These are phyloP conservation scores for Amyloporia xantha DNA, from an alignment of 768 basidiomycete species.

Conservation along the genomic window DNA sequence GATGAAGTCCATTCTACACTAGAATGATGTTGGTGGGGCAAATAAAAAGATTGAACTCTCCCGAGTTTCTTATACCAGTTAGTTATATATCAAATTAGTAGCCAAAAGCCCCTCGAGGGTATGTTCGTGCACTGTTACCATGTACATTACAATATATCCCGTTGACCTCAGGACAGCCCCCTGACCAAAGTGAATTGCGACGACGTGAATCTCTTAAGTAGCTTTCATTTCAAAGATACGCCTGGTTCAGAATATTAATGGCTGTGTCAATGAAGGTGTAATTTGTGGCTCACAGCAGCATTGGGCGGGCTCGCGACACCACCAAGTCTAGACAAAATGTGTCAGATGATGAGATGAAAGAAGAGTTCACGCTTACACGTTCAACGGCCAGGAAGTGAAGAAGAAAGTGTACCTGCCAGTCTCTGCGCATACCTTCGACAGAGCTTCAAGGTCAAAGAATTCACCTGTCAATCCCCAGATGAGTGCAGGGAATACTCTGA, in stretches of 20 bases:
- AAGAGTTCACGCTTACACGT: slow-evolving; percentile 43
- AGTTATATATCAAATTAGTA: no score
- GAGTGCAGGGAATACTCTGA: neutral
- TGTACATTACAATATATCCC: no score
- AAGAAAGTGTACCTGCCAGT: slow-evolving; percentile 65
- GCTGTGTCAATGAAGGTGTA: neutral
- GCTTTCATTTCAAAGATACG: slow-evolving; percentile 22
- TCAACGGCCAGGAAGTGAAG: slow-evolving; percentile 70
- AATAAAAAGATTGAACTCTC: no score
- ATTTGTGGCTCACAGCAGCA: slow-evolving; percentile 48
- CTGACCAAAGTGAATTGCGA: no score
- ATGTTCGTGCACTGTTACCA: no score
- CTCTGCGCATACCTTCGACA: slow-evolving; percentile 49
- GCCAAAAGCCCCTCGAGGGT: neutral
- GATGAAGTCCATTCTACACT: no score
- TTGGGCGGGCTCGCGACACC: slow-evolving; percentile 68
- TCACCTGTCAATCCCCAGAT: slow-evolving; percentile 40
- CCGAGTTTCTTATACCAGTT: no score
- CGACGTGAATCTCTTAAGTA: no score
- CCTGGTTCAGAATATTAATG: slow-evolving; percentile 9
- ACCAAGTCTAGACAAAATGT: slow-evolving; percentile 38
- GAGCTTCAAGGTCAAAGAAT: slow-evolving; percentile 63
- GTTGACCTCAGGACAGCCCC: no score
- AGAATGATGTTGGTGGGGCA: no score
- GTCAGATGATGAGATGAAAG: neutral